A percentile compares a stretch with the other conserved stretches of the same genome.
These are phyloP conservation scores for Dictyostelium capitatum DNA, from an alignment of 78 protist genomes.

Conservation along the genomic window DNA sequence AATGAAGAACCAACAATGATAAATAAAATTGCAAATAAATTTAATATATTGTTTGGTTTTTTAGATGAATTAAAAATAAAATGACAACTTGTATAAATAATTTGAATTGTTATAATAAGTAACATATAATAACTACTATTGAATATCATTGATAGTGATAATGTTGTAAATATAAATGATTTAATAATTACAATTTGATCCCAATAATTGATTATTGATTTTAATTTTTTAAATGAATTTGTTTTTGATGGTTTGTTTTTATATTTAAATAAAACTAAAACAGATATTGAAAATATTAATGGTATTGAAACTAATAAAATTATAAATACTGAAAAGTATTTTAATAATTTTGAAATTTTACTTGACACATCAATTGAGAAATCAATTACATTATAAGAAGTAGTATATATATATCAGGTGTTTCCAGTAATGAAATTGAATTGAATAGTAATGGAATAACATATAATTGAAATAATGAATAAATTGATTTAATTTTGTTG, in stretches of 20 bases:
- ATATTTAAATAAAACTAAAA: not conserved
- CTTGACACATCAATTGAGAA: not conserved
- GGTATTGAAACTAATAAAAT: not conserved
- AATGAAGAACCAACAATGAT: not conserved
- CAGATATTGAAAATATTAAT: not conserved
- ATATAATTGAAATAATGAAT: not conserved
- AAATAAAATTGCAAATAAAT: not conserved
- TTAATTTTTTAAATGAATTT: not conserved
- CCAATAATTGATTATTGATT: not conserved
- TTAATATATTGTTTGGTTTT: not conserved
- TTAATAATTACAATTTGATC: not conserved
- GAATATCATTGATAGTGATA: constrained; percentile 1
- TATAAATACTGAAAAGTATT: not conserved
- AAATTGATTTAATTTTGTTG: not conserved
- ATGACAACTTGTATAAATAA: not conserved
- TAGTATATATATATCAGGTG: not conserved
- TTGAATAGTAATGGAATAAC: not conserved
- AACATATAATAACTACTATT: not conserved
- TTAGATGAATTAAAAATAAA: not conserved
- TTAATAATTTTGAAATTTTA: not conserved
- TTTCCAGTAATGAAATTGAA: not conserved
- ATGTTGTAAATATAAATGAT: not conserved
- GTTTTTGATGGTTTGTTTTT: not conserved
- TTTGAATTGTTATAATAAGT: not conserved
- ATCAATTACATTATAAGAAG: not conserved